Conservation (phyloP, 257 asterid genomes). For the Ophiorrhiza pumila region DNA sequence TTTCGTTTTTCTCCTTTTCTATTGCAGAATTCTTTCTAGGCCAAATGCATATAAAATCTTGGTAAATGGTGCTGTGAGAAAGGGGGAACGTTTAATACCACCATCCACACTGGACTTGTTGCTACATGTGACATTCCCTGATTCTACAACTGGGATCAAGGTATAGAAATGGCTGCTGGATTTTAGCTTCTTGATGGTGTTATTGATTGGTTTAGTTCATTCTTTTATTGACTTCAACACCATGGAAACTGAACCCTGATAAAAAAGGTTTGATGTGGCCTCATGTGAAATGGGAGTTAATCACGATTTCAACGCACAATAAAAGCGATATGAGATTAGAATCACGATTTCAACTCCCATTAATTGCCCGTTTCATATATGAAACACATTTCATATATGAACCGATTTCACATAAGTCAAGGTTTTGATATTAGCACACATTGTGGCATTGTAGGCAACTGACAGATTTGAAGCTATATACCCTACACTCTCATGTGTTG, state of each 20-base stretch:
- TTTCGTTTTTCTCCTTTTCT: constrained; percentile 10
- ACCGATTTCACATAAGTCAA: too few relatives aligned
- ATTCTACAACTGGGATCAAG: constrained; percentile 68
- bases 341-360: too few relatives aligned
- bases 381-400: too few relatives aligned
- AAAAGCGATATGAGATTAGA: too few relatives aligned
- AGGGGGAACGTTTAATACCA: constrained; percentile 73
- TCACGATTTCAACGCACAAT: too few relatives aligned
- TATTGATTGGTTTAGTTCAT: background rate
- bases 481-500: constrained; percentile 72
- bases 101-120: constrained; percentile 67
- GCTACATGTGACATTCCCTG: constrained; percentile 61
- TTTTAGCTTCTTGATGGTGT: background rate
- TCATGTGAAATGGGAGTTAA: too few relatives aligned
- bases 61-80: constrained; percentile 63
- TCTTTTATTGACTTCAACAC: background rate
- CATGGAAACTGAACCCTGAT: background rate
- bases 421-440: constrained; percentile 11
- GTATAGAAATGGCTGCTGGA: constrained; percentile 31
- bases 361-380: too few relatives aligned
- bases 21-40: constrained; percentile 53
- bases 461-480: constrained; percentile 78
- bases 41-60: constrained; percentile 75
- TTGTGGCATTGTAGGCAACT: constrained; percentile 48
- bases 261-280: too few relatives aligned